Evolutionary conservation across 345 rosid species (phyloP), one percentile per base, ranked within the genome.

Genomic region (Gossypium ekmanianum): DNA sequence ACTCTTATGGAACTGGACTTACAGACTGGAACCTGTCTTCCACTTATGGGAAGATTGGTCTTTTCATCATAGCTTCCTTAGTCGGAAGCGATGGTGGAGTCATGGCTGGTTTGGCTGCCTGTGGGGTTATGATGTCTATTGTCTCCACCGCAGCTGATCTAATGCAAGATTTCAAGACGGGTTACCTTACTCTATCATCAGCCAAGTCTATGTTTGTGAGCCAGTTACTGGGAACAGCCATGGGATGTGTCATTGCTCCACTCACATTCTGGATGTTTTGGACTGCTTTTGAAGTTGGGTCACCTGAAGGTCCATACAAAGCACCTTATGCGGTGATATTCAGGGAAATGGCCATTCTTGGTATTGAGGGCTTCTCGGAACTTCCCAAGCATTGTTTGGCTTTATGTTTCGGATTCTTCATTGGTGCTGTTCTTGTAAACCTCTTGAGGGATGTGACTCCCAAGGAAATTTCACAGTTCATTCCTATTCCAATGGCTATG

Each of bases 81-180:
- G 96, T 94, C 17, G 98, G 98, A 76, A 81, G 66, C 12, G 55
- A 86, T 63, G 98, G 98, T 43, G 98, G 98, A 12, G 94, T 92
- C 73, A 81, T 94, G 47, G 98, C 97, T 2, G 94, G 98, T 45
- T 83, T 92, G 76, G 97, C 92, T 54, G 97, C 97, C 20, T 90
- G 88, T 79, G 97, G 93, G 26, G 86, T 89, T 41, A 94, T 94
- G 98, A 94, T 92, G 97, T 78, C 97, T 55, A 94, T 94, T 20
- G 94, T 94, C 81, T 86, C 98, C 55, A 94, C 91, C 0, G 98
- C 98, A 9, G 97, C 97, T 65, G 97, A 94, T 84, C 97, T 94
- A 39, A 91, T 94, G 97, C 97, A 92, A 84, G 97, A 94, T 81
- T 92, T 94, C 76, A 94, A 92, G 86, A 92, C 95, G 5, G 94